A percentile compares a stretch with the other conserved stretches of the same genome.
Conservation (phyloP, 352 stramenopile genomes). For the Aphanomyces invadans region DNA sequence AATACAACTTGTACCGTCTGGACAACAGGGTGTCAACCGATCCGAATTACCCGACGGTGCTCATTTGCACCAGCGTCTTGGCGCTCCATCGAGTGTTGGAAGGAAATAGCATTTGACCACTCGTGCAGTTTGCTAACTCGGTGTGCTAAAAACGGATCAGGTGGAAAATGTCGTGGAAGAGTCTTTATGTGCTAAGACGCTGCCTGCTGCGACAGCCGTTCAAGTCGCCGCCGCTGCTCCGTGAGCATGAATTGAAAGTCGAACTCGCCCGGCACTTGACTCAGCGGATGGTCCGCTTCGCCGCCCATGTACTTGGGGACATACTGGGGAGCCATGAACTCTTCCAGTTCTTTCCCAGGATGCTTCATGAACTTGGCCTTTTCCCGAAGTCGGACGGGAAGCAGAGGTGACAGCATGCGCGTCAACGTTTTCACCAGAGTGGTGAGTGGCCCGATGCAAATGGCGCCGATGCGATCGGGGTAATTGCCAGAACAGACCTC, state of each 20-base stretch:
- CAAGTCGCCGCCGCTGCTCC: conserved; percentile 44
- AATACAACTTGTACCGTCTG: background rate
- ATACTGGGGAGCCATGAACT: conserved; percentile 49
- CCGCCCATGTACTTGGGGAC: conserved; percentile 51
- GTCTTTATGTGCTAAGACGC: too few species aligned
- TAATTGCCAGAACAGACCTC: conserved; percentile 59
- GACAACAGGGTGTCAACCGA: background rate
- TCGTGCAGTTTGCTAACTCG: too few species aligned
- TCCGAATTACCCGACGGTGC: background rate
- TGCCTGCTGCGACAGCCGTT: conserved; percentile 22
- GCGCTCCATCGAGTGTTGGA: background rate
- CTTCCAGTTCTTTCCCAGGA: conserved; percentile 42
- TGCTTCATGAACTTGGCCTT: conserved; percentile 61
- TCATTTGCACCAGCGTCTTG: background rate
- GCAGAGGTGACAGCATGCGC: conserved; percentile 49
- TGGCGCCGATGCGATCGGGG: conserved; percentile 51
- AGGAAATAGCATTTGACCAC: background rate
- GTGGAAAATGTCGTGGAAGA: too few species aligned
- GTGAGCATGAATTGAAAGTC: conserved; percentile 53
- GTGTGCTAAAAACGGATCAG: too few species aligned
- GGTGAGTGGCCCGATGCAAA: conserved; percentile 51
- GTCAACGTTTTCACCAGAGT: conserved; percentile 44
- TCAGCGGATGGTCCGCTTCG: conserved; percentile 34
- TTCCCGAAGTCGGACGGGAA: conserved; percentile 39
- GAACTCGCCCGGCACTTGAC: conserved; percentile 30